Evolutionary conservation across 1,284 basidiomycete species (phyloP).

Genomic region (Cutaneotrichosporon sp.): DNA sequence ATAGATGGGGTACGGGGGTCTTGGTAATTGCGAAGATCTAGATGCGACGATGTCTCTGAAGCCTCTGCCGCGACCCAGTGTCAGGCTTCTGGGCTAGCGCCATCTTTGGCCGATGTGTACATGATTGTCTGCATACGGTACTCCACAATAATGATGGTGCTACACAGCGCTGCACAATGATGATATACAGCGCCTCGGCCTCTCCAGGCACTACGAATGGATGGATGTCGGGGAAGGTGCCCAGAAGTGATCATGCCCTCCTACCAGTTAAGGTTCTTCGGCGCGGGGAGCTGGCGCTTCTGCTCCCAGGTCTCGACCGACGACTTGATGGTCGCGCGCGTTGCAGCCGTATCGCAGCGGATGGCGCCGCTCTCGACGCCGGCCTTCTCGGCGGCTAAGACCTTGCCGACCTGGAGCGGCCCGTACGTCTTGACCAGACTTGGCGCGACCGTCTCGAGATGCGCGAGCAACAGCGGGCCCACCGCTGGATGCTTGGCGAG

Average conservation of each 20-base stretch:
- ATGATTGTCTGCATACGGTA: not conserved
- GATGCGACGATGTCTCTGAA: not conserved
- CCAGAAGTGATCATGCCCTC: no score
- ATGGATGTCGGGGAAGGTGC: no score
- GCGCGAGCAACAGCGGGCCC: slow-evolving; percentile 58
- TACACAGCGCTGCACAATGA: not conserved
- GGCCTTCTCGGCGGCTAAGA: slow-evolving; percentile 66
- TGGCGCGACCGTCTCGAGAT: slow-evolving; percentile 70
- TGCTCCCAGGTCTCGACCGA: slow-evolving; percentile 29
- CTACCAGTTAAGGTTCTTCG: slow-evolving; percentile 16
- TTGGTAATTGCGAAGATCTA: no score
- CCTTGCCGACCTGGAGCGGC: slow-evolving; percentile 69
- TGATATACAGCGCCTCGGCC: not conserved
- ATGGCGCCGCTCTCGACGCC: slow-evolving; percentile 40
- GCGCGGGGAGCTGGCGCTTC: slow-evolving; percentile 12
- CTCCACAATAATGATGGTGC: not conserved
- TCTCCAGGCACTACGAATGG: no score
- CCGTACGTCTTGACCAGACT: slow-evolving; percentile 68
- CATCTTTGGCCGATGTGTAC: not conserved
- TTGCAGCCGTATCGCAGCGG: slow-evolving; percentile 40
- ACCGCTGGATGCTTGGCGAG: slow-evolving; percentile 33
- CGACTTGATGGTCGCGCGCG: slow-evolving; percentile 34
- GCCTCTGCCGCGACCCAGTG: no score
- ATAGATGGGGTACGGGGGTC: no score
- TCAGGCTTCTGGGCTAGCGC: no score